Percentiles rank a stretch among this genome's conserved stretches.
Evolutionary conservation across 306 rosid genomes (phyloP).

Genomic region (Ormosia semicastrata): DNA sequence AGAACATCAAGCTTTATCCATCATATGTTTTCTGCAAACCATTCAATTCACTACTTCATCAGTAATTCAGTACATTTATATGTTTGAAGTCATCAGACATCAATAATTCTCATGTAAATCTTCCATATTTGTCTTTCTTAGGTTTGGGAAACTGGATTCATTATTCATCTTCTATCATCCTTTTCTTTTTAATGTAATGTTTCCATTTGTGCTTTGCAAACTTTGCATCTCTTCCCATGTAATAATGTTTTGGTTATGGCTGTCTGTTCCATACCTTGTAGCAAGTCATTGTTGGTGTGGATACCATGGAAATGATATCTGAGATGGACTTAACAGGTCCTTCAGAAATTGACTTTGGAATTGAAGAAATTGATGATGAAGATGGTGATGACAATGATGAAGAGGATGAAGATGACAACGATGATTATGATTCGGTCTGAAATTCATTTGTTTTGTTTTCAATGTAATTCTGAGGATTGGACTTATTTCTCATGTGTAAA

Average conservation of each 20-base stretch:
- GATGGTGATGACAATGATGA: constrained; percentile 50
- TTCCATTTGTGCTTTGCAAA: neutral
- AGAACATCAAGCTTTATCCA: neutral
- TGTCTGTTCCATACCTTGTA: constrained; percentile 39
- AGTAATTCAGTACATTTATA: neutral
- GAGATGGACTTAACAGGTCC: constrained; percentile 85
- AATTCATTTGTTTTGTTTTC: neutral
- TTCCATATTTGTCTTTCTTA: neutral
- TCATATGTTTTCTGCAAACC: neutral
- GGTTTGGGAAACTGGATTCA: neutral
- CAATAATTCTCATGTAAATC: neutral
- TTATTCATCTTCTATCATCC: neutral
- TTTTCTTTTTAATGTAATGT: constrained; percentile 6
- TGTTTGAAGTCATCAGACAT: neutral
- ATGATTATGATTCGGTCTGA: constrained; percentile 60
- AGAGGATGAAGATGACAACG: constrained; percentile 37
- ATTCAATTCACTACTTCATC: neutral
- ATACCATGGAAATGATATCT: constrained; percentile 75
- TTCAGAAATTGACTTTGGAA: constrained; percentile 81
- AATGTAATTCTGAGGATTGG: neutral
- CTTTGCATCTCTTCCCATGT: neutral
- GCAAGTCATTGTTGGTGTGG: constrained; percentile 96
- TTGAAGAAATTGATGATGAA: constrained; percentile 81
- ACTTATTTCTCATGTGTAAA: constrained; percentile 21
- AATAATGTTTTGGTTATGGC: constrained; percentile 3